Evolutionary conservation across 2,329 filamentous ascomycete genomes (phyloP), one percentile per base, ranked within the genome.

Genomic region (Fusarium annulatum): DNA sequence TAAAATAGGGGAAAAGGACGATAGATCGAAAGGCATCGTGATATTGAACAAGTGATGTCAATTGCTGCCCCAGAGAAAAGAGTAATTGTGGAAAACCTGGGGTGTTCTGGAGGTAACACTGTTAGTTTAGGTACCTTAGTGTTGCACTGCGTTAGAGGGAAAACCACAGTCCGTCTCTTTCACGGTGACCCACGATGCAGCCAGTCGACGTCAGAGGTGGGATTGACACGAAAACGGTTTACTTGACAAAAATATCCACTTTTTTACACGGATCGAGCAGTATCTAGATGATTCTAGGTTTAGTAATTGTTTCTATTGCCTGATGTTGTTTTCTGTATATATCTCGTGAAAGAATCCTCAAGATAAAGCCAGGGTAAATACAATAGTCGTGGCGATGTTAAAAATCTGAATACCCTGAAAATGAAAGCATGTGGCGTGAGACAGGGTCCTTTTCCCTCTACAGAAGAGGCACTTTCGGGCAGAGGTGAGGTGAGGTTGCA

Each of bases 161-260:
- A 30, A 46, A 63, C 33, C 28, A 60, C 46, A 42, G 46, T 26
- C 57, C 11, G 16, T 34, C 48, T 51, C 21, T 33, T 33, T 52
- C 12, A 8, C n/a, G 10, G 30, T 14, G 55, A 48, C 64, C 65
- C 65, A 68, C 64, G 65, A 68, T 71, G 53, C 39, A 72, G 45
- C 19, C 19, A 43, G 38, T 55, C 69, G 69, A 73, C 71, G 71
- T 73, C 71, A 74, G 67, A 71, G 62, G 60, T 51, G 67, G 36
- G 18, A 52, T n/a, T 41, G 34, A 46, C 62, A 67, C 57, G 67
- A 56, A 71, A 71, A 71, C 69, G 62, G 69, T 71, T 41, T 28
- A 39, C 34, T n/a, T 41, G 34, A 41, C 15, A 65, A 7, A 3
- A 18, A 34, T 61, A 71, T 55, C 71, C 71, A 73, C 71, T 67